These are phyloP conservation scores for Venturia carpophila DNA, from an alignment of 2,329 filamentous ascomycete species.

Conservation along the genomic window DNA sequence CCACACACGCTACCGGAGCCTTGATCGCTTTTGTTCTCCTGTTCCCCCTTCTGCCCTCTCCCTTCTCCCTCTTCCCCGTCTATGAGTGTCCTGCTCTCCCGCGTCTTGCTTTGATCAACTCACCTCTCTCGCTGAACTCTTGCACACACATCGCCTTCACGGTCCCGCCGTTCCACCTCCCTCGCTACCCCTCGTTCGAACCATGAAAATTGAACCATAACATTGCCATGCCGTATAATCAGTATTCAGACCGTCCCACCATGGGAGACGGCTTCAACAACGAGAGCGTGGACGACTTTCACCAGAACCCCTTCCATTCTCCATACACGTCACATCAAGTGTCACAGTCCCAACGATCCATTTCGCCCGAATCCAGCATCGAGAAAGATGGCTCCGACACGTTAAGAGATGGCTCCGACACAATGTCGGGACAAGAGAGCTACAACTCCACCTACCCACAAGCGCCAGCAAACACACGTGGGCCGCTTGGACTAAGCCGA, in stretches of 20 bases:
- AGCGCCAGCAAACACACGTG: neutral
- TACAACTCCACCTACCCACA: neutral
- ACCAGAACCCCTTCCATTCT: neutral
- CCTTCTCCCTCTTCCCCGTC: neutral
- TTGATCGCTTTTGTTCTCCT: neutral
- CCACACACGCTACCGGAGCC: neutral
- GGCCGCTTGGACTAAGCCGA: neutral
- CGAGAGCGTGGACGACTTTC: neutral
- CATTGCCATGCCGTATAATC: neutral
- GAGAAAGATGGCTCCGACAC: conserved; percentile 1
- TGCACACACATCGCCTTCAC: neutral
- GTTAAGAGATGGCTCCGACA: conserved; percentile 2
- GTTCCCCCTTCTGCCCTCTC: neutral
- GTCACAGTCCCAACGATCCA: neutral
- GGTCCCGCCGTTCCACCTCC: neutral
- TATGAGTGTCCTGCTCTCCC: no score
- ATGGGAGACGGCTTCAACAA: neutral
- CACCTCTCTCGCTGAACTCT: neutral
- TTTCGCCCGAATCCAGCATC: conserved; percentile 5
- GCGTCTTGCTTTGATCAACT: no score
- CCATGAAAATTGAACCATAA: neutral
- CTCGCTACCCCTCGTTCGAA: neutral
- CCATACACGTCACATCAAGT: neutral
- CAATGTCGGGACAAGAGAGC: conserved; percentile 4
- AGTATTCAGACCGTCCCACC: neutral